These are phyloP conservation scores for Pleurotus tuoliensis DNA, from an alignment of 768 basidiomycete genomes.

Conservation along the genomic window DNA sequence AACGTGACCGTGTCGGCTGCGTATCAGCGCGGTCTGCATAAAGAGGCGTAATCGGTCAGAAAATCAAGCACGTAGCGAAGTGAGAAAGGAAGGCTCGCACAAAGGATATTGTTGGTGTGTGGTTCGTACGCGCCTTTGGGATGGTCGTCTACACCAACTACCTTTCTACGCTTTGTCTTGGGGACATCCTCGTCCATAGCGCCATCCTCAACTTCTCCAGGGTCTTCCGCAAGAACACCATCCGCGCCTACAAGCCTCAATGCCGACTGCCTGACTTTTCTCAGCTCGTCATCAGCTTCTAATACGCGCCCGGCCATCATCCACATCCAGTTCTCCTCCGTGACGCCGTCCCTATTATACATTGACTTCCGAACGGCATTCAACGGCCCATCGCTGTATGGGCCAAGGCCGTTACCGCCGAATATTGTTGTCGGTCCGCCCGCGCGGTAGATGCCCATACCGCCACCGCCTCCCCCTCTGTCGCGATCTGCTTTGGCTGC, in stretches of 20 bases:
- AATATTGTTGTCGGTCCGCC: slow-evolving; percentile 94
- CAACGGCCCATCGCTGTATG: slow-evolving; percentile 84
- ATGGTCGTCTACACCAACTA: slow-evolving; percentile 21
- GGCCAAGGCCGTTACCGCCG: slow-evolving; percentile 78
- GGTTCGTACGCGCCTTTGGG: slow-evolving; percentile 80
- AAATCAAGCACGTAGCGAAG: background rate
- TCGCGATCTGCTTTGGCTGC: slow-evolving; percentile 41
- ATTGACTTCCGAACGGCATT: slow-evolving; percentile 81
- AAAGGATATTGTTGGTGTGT: slow-evolving; percentile 70
- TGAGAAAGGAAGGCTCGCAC: slow-evolving; percentile 37
- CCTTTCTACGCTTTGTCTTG: slow-evolving; percentile 24
- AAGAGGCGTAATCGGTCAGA: slow-evolving; percentile 7
- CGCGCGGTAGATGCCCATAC: slow-evolving; percentile 76
- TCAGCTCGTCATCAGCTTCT: slow-evolving; percentile 64
- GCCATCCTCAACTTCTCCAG: slow-evolving; percentile 21
- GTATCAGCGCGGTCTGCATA: slow-evolving; percentile 68
- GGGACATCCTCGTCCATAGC: slow-evolving; percentile 15
- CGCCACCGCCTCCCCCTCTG: slow-evolving; percentile 44
- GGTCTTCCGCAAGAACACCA: slow-evolving; percentile 23
- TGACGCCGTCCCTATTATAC: slow-evolving; percentile 75
- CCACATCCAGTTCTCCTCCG: slow-evolving; percentile 91
- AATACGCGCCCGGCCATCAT: slow-evolving; percentile 64
- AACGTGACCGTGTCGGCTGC: slow-evolving; percentile 63
- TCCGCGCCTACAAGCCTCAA: slow-evolving; percentile 46
- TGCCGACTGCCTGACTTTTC: slow-evolving; percentile 50